A percentile compares a stretch with the other conserved stretches of the same genome.
These are phyloP conservation scores for Fistulinella prunicolor DNA, from an alignment of 768 basidiomycete species.

Conservation along the genomic window DNA sequence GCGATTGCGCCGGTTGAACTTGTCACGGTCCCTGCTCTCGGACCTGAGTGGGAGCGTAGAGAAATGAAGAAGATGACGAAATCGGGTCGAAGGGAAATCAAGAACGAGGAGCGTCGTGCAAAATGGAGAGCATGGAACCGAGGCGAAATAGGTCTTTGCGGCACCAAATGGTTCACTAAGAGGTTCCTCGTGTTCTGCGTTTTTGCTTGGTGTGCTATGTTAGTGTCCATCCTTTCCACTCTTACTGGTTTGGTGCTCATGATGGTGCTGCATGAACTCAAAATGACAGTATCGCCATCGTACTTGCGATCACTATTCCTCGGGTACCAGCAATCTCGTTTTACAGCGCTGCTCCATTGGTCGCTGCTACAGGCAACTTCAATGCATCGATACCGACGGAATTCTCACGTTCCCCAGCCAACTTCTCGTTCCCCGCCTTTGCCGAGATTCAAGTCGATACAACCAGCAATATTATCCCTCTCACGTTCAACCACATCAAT, in stretches of 20 bases:
- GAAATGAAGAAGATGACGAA: conserved; percentile 80
- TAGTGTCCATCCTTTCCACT: conserved; percentile 26
- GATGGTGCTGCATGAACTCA: background rate
- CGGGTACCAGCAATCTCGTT: conserved; percentile 75
- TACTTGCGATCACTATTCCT: conserved; percentile 78
- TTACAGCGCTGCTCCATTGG: conserved; percentile 54
- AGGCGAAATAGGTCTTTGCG: conserved; percentile 77
- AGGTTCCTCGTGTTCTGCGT: conserved; percentile 67
- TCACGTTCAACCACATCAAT: conserved; percentile 64
- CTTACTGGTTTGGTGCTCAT: conserved; percentile 3
- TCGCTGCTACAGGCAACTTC: conserved; percentile 55
- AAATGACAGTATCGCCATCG: conserved; percentile 54
- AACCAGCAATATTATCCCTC: conserved; percentile 67
- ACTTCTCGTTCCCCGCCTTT: conserved; percentile 84
- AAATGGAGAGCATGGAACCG: conserved; percentile 77
- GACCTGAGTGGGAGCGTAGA: conserved; percentile 81
- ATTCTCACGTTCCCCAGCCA: conserved; percentile 79
- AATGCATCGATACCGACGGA: conserved; percentile 51
- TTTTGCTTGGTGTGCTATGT: conserved; percentile 58
- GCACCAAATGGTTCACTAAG: conserved; percentile 68
- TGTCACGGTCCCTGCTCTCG: conserved; percentile 89
- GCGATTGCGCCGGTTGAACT: conserved; percentile 65
- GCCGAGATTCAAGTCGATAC: conserved; percentile 79
- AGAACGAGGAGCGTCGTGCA: conserved; percentile 47
- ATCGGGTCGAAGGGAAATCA: conserved; percentile 61